Conservation (phyloP, 2,329 filamentous ascomycete species). For the Phialophora chinensis region DNA sequence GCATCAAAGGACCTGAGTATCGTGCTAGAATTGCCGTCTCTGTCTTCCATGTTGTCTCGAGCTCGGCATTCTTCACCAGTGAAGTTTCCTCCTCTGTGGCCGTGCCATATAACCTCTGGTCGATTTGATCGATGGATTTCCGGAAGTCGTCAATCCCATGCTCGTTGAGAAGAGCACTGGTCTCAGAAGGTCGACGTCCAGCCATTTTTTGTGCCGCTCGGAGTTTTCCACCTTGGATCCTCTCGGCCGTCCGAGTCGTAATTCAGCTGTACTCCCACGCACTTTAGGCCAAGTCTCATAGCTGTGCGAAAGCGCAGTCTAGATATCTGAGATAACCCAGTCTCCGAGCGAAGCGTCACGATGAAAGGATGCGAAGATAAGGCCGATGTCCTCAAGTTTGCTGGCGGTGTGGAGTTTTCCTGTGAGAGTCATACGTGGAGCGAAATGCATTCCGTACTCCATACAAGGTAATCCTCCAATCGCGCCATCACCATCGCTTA, state of each 20-base stretch:
- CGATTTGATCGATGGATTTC: constrained; percentile 29
- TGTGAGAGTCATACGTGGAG: constrained; percentile 3
- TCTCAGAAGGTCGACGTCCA: constrained; percentile 34
- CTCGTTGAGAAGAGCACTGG: constrained; percentile 34
- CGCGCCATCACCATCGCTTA: constrained; percentile 16
- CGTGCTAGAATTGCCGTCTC: constrained; percentile 36
- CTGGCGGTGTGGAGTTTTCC: constrained; percentile 15
- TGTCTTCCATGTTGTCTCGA: constrained; percentile 36
- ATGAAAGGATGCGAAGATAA: not conserved
- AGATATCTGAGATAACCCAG: not conserved
- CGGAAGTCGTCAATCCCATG: constrained; percentile 36
- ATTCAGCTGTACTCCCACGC: not conserved
- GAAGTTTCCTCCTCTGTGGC: constrained; percentile 23
- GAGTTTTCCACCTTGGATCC: not conserved
- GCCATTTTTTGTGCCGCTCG: constrained; percentile 28
- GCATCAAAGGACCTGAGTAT: constrained; percentile 39
- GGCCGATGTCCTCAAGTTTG: not conserved
- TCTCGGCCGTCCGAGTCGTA: not conserved
- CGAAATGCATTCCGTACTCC: not conserved
- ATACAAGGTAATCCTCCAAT: not conserved
- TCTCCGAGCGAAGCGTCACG: not conserved
- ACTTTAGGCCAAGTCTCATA: constrained; percentile 1
- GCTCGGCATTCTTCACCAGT: constrained; percentile 23
- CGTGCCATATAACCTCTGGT: constrained; percentile 31
- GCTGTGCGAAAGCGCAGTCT: not conserved